Evolutionary conservation across 202 grass and related monocot species (phyloP).

Genomic region (Tripidium arundinaceum): DNA sequence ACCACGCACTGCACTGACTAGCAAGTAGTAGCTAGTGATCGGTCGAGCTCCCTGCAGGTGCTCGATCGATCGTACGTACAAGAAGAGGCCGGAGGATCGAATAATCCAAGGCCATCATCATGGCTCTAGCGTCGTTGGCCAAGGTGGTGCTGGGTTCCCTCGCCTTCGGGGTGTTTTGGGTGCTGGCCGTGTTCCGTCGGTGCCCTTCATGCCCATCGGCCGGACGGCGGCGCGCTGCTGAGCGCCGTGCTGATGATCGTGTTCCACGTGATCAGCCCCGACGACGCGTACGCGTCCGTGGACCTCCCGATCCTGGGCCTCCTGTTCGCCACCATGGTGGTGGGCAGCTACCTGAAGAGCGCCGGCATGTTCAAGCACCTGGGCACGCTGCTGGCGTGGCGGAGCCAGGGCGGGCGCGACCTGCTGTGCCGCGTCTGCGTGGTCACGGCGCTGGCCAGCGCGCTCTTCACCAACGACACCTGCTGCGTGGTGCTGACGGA

Average conservation of each 20-base stretch:
- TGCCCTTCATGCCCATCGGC: constrained; percentile 80
- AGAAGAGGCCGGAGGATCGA: no score
- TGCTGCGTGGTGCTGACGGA: constrained; percentile 94
- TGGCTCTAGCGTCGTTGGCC: constrained; percentile 52
- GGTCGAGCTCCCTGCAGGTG: no score
- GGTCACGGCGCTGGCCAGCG: constrained; percentile 54
- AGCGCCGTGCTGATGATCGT: constrained; percentile 93
- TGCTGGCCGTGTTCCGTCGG: constrained; percentile 86
- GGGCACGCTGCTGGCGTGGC: constrained; percentile 67
- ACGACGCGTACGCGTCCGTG: constrained; percentile 78
- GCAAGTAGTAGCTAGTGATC: no score
- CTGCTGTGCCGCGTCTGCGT: constrained; percentile 64
- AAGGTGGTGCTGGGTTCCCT: constrained; percentile 63
- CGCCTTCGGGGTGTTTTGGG: constrained; percentile 80
- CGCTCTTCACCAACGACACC: constrained; percentile 97
- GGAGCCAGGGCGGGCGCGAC: constrained; percentile 71
- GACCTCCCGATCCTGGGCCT: constrained; percentile 92
- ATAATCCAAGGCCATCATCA: no score
- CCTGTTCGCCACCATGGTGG: constrained; percentile 94
- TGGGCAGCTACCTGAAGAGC: constrained; percentile 90
- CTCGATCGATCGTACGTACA: no score
- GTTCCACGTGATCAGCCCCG: constrained; percentile 64
- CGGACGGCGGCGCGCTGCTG: constrained; percentile 83
- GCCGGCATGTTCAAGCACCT: constrained; percentile 90
- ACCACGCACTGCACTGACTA: no score